Conservation (phyloP, 2,329 filamentous ascomycete species). For the Diplodia intermedia region DNA sequence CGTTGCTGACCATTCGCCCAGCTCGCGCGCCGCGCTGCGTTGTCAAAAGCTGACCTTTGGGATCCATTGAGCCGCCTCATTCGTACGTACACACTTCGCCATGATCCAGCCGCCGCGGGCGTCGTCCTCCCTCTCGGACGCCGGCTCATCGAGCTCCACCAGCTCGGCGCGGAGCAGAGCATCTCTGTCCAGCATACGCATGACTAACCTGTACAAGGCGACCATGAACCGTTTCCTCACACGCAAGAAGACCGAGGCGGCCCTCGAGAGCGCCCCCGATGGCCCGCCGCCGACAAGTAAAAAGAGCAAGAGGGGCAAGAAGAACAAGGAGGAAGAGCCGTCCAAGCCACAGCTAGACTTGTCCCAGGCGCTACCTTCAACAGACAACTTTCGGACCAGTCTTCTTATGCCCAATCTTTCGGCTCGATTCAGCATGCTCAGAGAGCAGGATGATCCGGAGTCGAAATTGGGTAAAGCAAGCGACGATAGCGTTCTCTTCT, state of each 20-base stretch:
- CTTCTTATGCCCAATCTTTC: constrained; percentile 94
- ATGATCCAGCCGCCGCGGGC: constrained; percentile 11
- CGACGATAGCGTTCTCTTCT: constrained; percentile 89
- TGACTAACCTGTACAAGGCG: constrained; percentile 34
- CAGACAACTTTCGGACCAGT: constrained; percentile 93
- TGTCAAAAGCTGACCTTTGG: constrained; percentile 13
- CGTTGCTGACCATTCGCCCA: constrained; percentile 5
- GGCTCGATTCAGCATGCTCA: constrained; percentile 93
- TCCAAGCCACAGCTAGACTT: constrained; percentile 75
- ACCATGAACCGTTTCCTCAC: constrained; percentile 79
- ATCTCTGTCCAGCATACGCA: constrained; percentile 14
- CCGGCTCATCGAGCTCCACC: constrained; percentile 14
- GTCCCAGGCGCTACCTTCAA: constrained; percentile 74
- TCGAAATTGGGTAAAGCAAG: constrained; percentile 92
- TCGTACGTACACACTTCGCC: constrained; percentile 25
- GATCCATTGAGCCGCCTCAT: constrained; percentile 22
- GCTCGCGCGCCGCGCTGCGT: constrained; percentile 22
- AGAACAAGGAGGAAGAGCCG: constrained; percentile 53
- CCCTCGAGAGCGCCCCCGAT: constrained; percentile 42
- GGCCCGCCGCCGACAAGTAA: constrained; percentile 42
- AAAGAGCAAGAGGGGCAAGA: constrained; percentile 61
- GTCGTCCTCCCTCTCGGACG: constrained; percentile 6
- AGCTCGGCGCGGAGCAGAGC: constrained; percentile 24
- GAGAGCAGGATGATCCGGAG: constrained; percentile 90
- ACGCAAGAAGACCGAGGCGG: constrained; percentile 73